These are phyloP conservation scores for Hydrangea macrophylla DNA, from an alignment of 148 eudicot genomes.

Conservation along the genomic window DNA sequence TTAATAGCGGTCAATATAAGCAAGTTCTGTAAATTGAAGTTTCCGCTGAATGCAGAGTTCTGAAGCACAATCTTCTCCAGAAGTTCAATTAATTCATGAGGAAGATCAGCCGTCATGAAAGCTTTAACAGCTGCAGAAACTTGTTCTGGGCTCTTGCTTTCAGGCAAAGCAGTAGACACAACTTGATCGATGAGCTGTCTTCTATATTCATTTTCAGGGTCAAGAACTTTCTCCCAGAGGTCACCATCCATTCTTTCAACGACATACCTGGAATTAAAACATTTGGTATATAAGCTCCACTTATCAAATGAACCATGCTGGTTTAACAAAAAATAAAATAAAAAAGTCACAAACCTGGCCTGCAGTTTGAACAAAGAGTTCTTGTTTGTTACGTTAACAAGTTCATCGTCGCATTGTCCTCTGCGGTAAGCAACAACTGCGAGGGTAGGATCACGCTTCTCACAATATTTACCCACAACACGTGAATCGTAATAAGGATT, in stretches of 20 bases:
- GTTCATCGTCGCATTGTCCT: constrained; percentile 98
- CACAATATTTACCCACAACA: constrained; percentile 97
- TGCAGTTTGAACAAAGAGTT: constrained; percentile 91
- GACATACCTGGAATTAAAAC: constrained; percentile 53
- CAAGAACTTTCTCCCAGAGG: constrained; percentile 89
- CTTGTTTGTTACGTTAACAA: constrained; percentile 82
- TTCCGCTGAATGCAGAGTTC: constrained; percentile 97
- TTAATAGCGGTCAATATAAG: constrained; percentile 95
- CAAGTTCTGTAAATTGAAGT: constrained; percentile 87
- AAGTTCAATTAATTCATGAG: constrained; percentile 95
- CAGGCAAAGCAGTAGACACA: constrained; percentile 98
- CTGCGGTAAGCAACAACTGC: constrained; percentile 96
- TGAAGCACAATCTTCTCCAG: constrained; percentile 97
- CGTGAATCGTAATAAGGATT: constrained; percentile 96
- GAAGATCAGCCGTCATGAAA: constrained; percentile 98
- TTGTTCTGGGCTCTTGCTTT: constrained; percentile 99
- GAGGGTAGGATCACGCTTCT: constrained; percentile 98
- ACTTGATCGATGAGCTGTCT: constrained; percentile 97
- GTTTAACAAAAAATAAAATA: not conserved
- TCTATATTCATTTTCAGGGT: constrained; percentile 87
- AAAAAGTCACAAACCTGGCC: constrained; percentile 50
- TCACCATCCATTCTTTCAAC: constrained; percentile 97
- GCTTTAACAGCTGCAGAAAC: constrained; percentile 99
- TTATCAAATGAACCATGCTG: not conserved
- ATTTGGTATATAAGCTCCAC: not conserved